Base-by-base conservation (phyloP, 306 rosid species). In the Dicorynia guianensis region DNA sequence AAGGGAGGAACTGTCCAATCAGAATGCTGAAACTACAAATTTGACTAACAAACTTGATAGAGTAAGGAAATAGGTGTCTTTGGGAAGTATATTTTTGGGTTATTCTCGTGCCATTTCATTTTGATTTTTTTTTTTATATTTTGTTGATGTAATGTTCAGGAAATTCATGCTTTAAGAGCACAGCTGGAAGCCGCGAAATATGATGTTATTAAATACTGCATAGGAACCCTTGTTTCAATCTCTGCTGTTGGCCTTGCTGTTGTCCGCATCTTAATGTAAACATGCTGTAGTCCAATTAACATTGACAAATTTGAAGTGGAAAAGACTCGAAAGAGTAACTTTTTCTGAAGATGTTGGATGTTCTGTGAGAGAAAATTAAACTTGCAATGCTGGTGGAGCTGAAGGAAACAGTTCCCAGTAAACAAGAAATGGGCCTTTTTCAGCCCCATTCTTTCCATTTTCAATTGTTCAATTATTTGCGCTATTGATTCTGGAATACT, bases 161-260 rank as follows among this genome's bases (percentile, higher is more conserved):
- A 95, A 71, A 92, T 95, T 60, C 96, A 92, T 79, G 90, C 89
- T 77, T 74, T 92, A 34, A 86, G 92, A 77, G 99, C 97, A 4
- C 96, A 95, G 14, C 76, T 95, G 66, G 99, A 95, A 87, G 99
- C 99, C 4, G 97, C 97, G 5, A 95, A 95, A 82, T 95, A 92
- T 63, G 99, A 92, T 17, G 99, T 95, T 43, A 95, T 95, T 75
- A 95, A 92, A 82, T 95, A 92, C 81, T 95, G 97, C 92, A 89
- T 95, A 61, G 99, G 99, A 83, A 90, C 97, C 39, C 97, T 95
- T 67, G 97, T 90, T 39, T 95, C 99, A 52, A 87, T 95, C 7
- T 95, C 99, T 77, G 97, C 97, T 0, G 97, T 95, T 63, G 99
- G 99, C 54, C 97, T 95, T 10, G 97, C 99, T 42, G 89, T 92